Base-by-base conservation (phyloP, 1,139 yeast genomes). In the Kodamaea ohmeri region DNA sequence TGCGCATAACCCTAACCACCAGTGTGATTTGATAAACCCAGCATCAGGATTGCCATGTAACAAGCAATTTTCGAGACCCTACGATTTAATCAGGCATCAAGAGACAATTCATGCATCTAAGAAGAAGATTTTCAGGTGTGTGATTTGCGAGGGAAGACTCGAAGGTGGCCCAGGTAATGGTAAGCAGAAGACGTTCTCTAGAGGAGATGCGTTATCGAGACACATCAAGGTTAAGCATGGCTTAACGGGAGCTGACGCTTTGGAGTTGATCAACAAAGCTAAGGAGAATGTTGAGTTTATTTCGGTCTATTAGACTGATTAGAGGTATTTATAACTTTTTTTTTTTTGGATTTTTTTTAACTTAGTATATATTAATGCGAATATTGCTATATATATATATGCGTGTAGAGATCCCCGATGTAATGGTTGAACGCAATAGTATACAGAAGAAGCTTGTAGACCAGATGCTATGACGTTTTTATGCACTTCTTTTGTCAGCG, bases 221-320 rank as follows among this genome's bases (percentile, higher is more conserved):
- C 76, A 71, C 48, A 69, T 71, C 35, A 71, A 71, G 47, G 75
- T 71, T 20, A 71, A 71, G 50, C 76, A 71, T 52, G 71, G 68
- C n/a, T 56, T 71, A 41, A 63, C 60, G 24, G 76, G 76, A 14
- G 54, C 65, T 41, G 75, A 71, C 41, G 76, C 76, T 2, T 52
- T 78, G 42, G 78, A 78, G 39, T 78, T 85, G 33, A 80, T 84
- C 49, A 80, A 81, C 52, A 79, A 73, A 49, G 94, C 94, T 11
- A 84, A 83, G 59, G 84, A 77, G 49, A 78, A 84, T 55, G 88
- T 83, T 38, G 92, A 83, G 58, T 83, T 72, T 52, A 70, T 75
- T 35, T 54, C 58, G 44, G 64, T 60, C 20, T 48, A 33, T 30
- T 39, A 27, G 30, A 18, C n/a, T 16, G 24, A 9, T 22, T 25